Evolutionary conservation across 371 early-diverging fungal genomes (phyloP), one percentile per base, ranked within the genome.

Genomic region (Parasitella parasitica): DNA sequence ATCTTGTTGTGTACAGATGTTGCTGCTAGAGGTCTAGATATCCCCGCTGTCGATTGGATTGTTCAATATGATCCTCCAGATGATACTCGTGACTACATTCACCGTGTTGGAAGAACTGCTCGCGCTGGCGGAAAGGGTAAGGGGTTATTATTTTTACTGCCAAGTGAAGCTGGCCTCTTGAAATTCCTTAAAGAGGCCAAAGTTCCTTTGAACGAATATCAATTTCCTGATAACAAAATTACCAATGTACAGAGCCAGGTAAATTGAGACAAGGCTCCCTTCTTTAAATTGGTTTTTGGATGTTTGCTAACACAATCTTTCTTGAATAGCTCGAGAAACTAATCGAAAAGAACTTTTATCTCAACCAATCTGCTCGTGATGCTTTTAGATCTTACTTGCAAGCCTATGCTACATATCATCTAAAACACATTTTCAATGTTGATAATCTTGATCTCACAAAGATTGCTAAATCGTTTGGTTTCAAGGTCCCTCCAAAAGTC

Each of bases 1-100:
- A 92, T 96, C 54, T 77, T 98, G 53, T 83, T 97, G 63, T 97
- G 97, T 76, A 99, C 99, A 35, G 98, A 99, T 72, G 96, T 99
- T 27, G 99, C 97, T 26, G 97, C 99, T 4, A 88, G 99, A 79
- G 99, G 99, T 1, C 80, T 99, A 28, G 99, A 99, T 80, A 96
- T 99, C 65, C 95, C 98, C 30, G 88, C 92, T 12, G 98, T 99
- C 15, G 98, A 98, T 72, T 94, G 96, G 93, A 96, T 99, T 65
- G 91, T 99, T 62, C 99, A 99, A 77, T 99, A 89, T 75, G 99
- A 99, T 78, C 94, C 98, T 16, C 99, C 99, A 67, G 94, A 96
- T 91, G 98, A 95, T 82, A 94, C 95, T 55, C 89, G 89, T 75
- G 97, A 98, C 70, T 99, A 99, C 75, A 97, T 98, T 65, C 99